phyloP scores from a whole-genome alignment of 208 protist species.

The Trypanosoma vivax region DNA sequence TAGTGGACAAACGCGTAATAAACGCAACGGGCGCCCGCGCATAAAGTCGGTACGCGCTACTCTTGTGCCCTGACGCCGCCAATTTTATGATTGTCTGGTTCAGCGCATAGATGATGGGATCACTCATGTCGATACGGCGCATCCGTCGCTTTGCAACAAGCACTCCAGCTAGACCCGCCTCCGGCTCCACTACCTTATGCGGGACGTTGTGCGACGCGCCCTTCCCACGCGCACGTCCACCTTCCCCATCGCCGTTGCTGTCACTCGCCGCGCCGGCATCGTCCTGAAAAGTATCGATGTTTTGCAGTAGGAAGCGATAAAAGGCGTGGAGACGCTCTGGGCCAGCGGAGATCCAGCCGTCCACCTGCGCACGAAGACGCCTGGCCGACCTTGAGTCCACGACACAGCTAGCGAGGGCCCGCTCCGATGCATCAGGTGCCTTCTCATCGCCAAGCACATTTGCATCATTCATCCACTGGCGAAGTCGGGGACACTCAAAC shows the following conservation, averaged over 20 bases:
- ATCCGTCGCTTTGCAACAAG: neutral
- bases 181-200: too few relatives aligned
- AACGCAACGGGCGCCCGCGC: conserved; percentile 31
- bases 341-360: conserved; percentile 74
- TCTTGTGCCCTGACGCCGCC: conserved; percentile 27
- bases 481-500: conserved; percentile 58
- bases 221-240: neutral
- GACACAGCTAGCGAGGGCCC: conserved; percentile 12
- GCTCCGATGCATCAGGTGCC: neutral
- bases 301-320: conserved; percentile 61
- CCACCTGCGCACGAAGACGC: conserved; percentile 64
- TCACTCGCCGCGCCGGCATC: neutral
- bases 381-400: conserved; percentile 15
- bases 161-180: neutral
- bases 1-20: conserved; percentile 38
- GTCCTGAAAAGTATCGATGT: conserved; percentile 33
- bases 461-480: conserved; percentile 51
- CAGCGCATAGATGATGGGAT: conserved; percentile 67
- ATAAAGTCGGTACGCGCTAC: conserved; percentile 67
- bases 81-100: conserved; percentile 64
- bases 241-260: conserved; percentile 7
- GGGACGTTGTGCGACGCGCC: too few relatives aligned
- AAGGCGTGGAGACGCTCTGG: conserved; percentile 77
- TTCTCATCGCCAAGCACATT: conserved; percentile 13
- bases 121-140: conserved; percentile 15